Evolutionary conservation across 2,329 filamentous ascomycete species (phyloP).

Genomic region (Diaporthe humulicola): DNA sequence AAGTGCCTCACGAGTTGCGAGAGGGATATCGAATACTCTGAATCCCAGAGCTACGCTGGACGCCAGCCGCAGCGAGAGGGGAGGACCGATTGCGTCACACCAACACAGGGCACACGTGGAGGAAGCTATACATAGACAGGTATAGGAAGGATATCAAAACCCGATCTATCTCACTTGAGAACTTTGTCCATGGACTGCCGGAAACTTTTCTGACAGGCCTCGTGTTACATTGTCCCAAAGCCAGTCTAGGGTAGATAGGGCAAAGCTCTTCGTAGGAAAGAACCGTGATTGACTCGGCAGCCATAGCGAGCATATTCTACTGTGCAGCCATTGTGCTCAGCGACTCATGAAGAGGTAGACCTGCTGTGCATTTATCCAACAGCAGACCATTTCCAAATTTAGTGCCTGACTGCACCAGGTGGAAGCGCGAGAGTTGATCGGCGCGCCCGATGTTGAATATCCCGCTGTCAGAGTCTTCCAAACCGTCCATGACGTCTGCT

Average conservation of each 20-base stretch:
- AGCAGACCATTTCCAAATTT: too few relatives aligned
- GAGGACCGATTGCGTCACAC: neutral
- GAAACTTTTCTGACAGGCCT: neutral
- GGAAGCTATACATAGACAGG: neutral
- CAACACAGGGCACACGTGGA: neutral
- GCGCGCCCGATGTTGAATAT: neutral
- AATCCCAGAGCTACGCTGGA: too few relatives aligned
- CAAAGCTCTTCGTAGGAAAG: neutral
- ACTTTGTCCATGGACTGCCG: neutral
- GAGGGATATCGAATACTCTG: slow-evolving; percentile 9
- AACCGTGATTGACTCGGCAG: neutral
- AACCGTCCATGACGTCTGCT: neutral
- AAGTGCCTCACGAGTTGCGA: neutral
- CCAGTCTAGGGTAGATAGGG: neutral
- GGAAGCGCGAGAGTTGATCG: neutral
- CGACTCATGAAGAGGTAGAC: too few relatives aligned
- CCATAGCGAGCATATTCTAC: neutral
- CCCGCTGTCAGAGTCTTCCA: neutral
- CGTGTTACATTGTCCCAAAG: too few relatives aligned
- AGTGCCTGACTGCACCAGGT: neutral
- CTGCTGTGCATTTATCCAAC: neutral
- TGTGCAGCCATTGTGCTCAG: neutral
- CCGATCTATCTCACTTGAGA: neutral
- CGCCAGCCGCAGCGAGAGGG: neutral
- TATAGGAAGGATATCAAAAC: neutral